Base-by-base conservation (phyloP, 1,284 basidiomycete species). In the Cystobasidium slooffiae region DNA sequence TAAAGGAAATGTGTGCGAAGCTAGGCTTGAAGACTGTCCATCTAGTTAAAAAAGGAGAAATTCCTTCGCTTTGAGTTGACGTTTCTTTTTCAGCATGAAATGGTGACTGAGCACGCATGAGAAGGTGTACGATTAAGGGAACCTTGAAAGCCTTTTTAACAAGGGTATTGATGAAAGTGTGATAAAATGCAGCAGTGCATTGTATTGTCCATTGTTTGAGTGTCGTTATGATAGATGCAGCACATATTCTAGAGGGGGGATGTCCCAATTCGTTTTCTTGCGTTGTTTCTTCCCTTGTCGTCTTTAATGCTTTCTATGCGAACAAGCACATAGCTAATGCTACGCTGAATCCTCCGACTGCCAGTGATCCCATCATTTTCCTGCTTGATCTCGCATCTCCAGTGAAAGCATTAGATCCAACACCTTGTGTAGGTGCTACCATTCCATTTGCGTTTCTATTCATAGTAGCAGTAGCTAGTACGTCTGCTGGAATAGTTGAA, bases 361-460 rank as follows among this genome's bases (percentile, higher is more conserved):
- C 31, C 10, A 16, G n/a, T 41, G 22, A 10, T 37, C 20, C 24
- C 16, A 59, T n/a, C 39, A 59, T 41, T 1, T 59, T 59, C 37
- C 20, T 12, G 9, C 39, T 41, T n/a, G 18, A 41, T 16, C 6
- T 18, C 39, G 56, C 56, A 43, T 59, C 39, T 43, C 47, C 64
- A 31, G 46, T 52, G 22, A 67, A 67, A 8, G 64, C 64, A 43
- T 52, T 53, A 31, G 47, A 39, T 7, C 37, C 37, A 20, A 47
- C 24, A 55, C 49, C 49, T 44, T 67, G 64, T 14, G 46, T 67
- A 43, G 64, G 64, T 8, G 64, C 64, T 10, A 24, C 64, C n/a
- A 37, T 9, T 52, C 64, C 64, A 52, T 67, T 67, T 67, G 64
- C 52, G 37, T 67, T 55, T 67, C 64, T 53, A 10, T 53, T 52